Conservation (phyloP, 1,284 basidiomycete species). For the Sporisorium scitamineum region DNA sequence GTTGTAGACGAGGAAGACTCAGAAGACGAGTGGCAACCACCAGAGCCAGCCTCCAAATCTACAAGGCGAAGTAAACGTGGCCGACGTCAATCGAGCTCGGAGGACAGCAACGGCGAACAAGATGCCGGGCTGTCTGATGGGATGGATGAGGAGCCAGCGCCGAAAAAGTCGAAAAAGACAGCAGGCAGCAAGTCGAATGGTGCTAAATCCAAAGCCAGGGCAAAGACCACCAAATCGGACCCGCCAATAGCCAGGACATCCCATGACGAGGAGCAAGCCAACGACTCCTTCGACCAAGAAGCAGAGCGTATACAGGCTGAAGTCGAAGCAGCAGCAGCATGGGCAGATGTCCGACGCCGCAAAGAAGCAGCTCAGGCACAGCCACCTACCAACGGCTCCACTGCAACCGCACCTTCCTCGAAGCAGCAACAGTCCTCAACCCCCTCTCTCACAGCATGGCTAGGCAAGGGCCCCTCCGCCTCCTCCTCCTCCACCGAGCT, state of each 20-base stretch:
- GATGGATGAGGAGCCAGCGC: background rate
- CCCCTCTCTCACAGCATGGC: constrained; percentile 51
- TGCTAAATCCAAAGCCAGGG: constrained; percentile 18
- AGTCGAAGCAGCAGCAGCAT: constrained; percentile 41
- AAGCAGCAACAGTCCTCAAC: background rate
- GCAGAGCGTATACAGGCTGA: constrained; percentile 40
- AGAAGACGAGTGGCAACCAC: constrained; percentile 51
- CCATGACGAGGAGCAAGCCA: constrained; percentile 10
- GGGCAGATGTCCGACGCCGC: constrained; percentile 38
- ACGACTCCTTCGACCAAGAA: constrained; percentile 35
- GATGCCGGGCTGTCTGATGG: background rate
- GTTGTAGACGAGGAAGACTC: constrained; percentile 22
- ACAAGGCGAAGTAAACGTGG: constrained; percentile 21
- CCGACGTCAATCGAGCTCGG: constrained; percentile 8
- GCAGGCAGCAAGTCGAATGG: background rate
- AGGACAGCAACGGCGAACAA: constrained; percentile 23
- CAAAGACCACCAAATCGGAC: constrained; percentile 4
- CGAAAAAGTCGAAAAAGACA: constrained; percentile 21
- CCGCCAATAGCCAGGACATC: background rate
- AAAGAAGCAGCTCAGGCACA: constrained; percentile 19
- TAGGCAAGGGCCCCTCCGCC: constrained; percentile 47
- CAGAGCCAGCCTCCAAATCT: constrained; percentile 9
- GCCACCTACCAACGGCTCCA: background rate
- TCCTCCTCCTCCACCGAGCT: constrained; percentile 43
- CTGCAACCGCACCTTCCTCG: background rate